Conservation (phyloP, 2,329 filamentous ascomycete species). For the Verticillium tricorpus region DNA sequence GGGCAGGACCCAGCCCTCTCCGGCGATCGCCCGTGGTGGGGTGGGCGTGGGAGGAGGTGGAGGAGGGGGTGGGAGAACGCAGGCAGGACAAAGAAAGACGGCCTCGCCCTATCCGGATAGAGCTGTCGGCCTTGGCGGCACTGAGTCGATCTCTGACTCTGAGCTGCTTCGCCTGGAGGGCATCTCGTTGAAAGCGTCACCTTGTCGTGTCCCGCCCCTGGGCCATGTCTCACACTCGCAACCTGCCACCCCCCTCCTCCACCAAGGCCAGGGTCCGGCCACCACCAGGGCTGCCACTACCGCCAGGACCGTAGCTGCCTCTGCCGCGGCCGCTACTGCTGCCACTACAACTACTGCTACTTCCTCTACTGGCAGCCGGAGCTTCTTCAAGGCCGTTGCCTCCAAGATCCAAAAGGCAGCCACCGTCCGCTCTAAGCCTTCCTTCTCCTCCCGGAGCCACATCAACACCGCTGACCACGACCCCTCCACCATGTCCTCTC, state of each 20-base stretch:
- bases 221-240: slow-evolving; percentile 14
- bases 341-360: slow-evolving; percentile 18
- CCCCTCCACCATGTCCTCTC: slow-evolving; percentile 12
- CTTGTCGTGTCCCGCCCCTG: slow-evolving; percentile 16
- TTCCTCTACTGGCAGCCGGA: slow-evolving; percentile 22
- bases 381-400: slow-evolving; percentile 35
- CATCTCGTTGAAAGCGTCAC: slow-evolving; percentile 35
- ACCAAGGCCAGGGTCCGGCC: slow-evolving; percentile 20
- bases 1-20: slow-evolving; percentile 7
- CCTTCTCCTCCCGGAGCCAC: slow-evolving; percentile 21
- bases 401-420: slow-evolving; percentile 36
- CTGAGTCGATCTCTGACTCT: slow-evolving; percentile 39
- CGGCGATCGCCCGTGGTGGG: slow-evolving; percentile 9
- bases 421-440: slow-evolving; percentile 19
- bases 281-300: slow-evolving; percentile 18
- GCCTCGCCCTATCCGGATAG: slow-evolving; percentile 13
- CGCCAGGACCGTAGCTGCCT: slow-evolving; percentile 21
- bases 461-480: slow-evolving; percentile 24
- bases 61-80: neutral
- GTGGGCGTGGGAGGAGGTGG: neutral
- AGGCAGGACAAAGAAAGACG: slow-evolving; percentile 12
- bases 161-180: slow-evolving; percentile 42
- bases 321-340: slow-evolving; percentile 13
- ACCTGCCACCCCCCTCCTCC: slow-evolving; percentile 17
- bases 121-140: slow-evolving; percentile 8